Percentiles rank a stretch among this genome's conserved stretches.
Evolutionary conservation across 345 rosid genomes (phyloP).

Genomic region (Eucalyptus marginata): DNA sequence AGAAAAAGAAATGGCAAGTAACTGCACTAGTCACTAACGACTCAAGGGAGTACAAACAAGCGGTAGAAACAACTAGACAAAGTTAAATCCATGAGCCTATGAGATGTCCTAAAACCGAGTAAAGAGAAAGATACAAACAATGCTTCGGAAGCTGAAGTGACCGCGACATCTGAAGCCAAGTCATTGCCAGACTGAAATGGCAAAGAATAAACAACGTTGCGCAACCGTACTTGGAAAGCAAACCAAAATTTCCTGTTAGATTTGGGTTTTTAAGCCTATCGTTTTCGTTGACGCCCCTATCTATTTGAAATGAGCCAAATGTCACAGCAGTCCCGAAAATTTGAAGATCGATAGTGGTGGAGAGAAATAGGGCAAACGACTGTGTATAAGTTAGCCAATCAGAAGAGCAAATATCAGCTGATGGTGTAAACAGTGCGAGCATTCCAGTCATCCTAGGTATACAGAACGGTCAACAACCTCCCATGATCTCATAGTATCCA

Average conservation of each 20-base stretch:
- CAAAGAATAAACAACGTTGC: background rate
- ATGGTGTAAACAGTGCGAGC: background rate
- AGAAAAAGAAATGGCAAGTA: background rate
- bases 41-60: background rate
- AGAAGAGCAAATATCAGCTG: background rate
- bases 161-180: background rate
- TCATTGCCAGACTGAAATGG: background rate
- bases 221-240: background rate
- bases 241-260: background rate
- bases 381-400: background rate
- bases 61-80: background rate
- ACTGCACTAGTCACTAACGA: background rate
- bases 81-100: background rate
- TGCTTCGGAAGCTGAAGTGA: background rate
- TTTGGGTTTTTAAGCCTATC: background rate
- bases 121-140: background rate
- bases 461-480: background rate
- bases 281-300: background rate
- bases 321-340: background rate
- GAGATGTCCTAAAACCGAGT: background rate
- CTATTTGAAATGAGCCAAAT: background rate
- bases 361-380: background rate
- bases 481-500: background rate
- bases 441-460: background rate
- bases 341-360: background rate